Evolutionary conservation across 805 yeast species (phyloP), one percentile per base, ranked within the genome.

Genomic region (Ascoidea asiatica): DNA sequence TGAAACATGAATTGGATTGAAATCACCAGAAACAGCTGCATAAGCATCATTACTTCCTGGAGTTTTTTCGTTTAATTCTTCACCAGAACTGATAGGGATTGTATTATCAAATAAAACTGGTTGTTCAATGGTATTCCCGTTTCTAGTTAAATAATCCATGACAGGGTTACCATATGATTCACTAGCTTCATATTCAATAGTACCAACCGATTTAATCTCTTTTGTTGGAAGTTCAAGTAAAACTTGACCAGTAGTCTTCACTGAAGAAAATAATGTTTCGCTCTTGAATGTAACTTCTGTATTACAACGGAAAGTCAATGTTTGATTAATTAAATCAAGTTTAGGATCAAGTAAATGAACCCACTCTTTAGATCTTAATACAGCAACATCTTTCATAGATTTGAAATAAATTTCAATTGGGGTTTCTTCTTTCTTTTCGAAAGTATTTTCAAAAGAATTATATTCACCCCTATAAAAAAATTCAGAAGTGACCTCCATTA

Each of bases 91-190:
- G 53, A 92, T 74, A 56, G 95, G 95, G 57, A 90, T 89, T 45
- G 85, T 75, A 61, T 86, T 83, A 65, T 90, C 98, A 61, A 92
- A 83, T 58, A 77, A 70, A 50, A 90, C 73, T 48, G 95, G 95
- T 70, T 89, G 95, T 71, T 92, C 98, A 57, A 92, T 82, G 46
- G 95, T 80, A 49, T 79, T 75, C 59, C 97, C 98, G 61, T 85
- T 78, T 72, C 99, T 83, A 54, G 78, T 68, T 62, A 92, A 75
- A 72, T 88, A 92, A 62, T 92, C 97, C 51, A 85, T 75, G 44
- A 92, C 98, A 49, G 99, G 99, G 72, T 92, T 92, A 66, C 98
- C 99, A 57, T 79, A 89, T 42, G 96, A 84, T 58, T 76, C 81
- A 51, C 90, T 95, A 50, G 97, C 95, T 63, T 79, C 84, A 66